These are phyloP conservation scores for Candida tallmaniae DNA, from an alignment of 805 yeast species.

Conservation along the genomic window DNA sequence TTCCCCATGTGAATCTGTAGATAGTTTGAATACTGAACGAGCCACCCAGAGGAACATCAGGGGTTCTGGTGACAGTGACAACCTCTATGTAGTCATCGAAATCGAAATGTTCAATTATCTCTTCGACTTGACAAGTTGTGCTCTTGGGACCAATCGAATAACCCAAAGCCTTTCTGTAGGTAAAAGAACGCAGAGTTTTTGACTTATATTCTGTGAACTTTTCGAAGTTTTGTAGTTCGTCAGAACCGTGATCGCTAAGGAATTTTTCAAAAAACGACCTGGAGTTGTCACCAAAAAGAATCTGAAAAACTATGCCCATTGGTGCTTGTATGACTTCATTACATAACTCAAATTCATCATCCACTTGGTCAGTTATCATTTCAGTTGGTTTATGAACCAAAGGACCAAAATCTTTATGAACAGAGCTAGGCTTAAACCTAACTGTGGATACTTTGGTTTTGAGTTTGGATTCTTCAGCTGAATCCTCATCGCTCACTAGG, in stretches of 20 bases:
- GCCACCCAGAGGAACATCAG: constrained; percentile 92
- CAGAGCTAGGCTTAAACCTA: constrained; percentile 33
- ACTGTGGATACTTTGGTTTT: constrained; percentile 16
- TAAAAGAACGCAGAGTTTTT: constrained; percentile 47
- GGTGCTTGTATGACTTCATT: constrained; percentile 61
- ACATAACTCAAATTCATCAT: constrained; percentile 43
- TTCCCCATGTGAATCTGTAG: constrained; percentile 72
- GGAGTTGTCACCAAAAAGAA: constrained; percentile 62
- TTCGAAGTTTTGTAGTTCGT: constrained; percentile 38
- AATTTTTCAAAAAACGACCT: constrained; percentile 34
- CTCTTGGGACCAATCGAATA: constrained; percentile 91
- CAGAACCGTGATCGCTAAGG: constrained; percentile 43
- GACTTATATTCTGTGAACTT: constrained; percentile 33
- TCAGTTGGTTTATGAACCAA: constrained; percentile 55
- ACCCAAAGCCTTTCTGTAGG: constrained; percentile 69
- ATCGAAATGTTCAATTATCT: constrained; percentile 54
- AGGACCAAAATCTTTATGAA: constrained; percentile 59
- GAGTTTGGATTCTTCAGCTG: not conserved
- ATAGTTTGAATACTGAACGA: constrained; percentile 73
- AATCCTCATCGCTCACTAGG: constrained; percentile 3
- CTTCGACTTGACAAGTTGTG: constrained; percentile 67
- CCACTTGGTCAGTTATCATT: constrained; percentile 13
- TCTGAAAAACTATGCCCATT: constrained; percentile 64
- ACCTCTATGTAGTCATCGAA: constrained; percentile 53
- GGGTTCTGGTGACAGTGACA: constrained; percentile 66